Base-by-base conservation (phyloP, 257 asterid genomes). In the Penstemon newberryi region DNA sequence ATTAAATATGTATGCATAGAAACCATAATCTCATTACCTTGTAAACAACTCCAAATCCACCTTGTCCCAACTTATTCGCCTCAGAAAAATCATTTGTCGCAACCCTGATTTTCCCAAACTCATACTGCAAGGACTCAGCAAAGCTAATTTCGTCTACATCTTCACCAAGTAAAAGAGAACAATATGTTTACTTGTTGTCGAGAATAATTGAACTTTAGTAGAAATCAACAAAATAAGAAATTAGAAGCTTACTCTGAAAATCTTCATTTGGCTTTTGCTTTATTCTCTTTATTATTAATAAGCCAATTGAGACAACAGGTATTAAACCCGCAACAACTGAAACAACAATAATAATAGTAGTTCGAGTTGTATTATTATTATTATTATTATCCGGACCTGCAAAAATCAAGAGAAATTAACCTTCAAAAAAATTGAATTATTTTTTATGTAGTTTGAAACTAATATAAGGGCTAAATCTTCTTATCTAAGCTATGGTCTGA, bases 41-140 rank as follows among this genome's bases (percentile, higher is more conserved):
- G 19, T 67, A 67, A 55, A 67, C 65, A 45, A 8, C 42, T 0
- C 72, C 72, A 44, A 67, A 67, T 67, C 72, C 72, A 18, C 72
- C 72, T 56, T 56, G 72, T 47, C 72, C 64, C 65, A 67, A 33
- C 56, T 55, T 67, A 13, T 42, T 55, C 0, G 56, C 33, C 13
- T 54, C 65, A 5, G 72, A 56, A 37, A 67, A 67, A 56, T 67
- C 56, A 46, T 56, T 13, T 9, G 72, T 67, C 3, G 72, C 65
- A 6, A 47, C 72, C 56, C 56, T 67, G 19, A 66, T 42, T 41
- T 7, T 25, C 13, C 47, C 8, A 54, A 66, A 66, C 18, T 66
- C 71, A 42, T 66, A 45, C 41, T 19, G 63, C 12, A 66, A 18
- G 18, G 71, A 53, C 19, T 66, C 63, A 7, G 10, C 52, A 4